Evolutionary conservation across 2,329 filamentous ascomycete species (phyloP).

Genomic region (Epichloe coenophiala): DNA sequence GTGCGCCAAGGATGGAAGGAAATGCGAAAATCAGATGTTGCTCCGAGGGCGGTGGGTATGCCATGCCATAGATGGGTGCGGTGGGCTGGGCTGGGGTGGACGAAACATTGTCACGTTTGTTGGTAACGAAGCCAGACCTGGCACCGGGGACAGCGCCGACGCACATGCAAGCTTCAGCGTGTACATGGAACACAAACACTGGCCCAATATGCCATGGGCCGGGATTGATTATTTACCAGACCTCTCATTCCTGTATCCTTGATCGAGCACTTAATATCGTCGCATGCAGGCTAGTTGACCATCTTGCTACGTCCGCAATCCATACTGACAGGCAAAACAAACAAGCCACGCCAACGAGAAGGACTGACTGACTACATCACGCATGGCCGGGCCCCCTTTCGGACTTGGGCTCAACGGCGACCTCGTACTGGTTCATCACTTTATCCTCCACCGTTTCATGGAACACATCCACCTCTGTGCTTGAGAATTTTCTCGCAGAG

Average conservation of each 20-base stretch:
- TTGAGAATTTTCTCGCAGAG: slow-evolving; percentile 58
- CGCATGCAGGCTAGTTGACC: neutral
- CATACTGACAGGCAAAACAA: neutral
- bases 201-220: too few species aligned
- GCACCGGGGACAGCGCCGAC: too few species aligned
- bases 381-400: slow-evolving; percentile 3
- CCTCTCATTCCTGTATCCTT: too few species aligned
- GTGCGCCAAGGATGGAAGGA: neutral
- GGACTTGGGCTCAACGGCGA: slow-evolving; percentile 15
- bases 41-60: neutral
- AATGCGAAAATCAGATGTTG: neutral
- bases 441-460: slow-evolving; percentile 34
- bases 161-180: too few species aligned
- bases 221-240: too few species aligned
- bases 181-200: too few species aligned
- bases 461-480: slow-evolving; percentile 43
- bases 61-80: too few species aligned
- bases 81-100: neutral
- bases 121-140: too few species aligned
- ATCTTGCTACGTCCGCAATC: neutral
- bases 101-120: too few species aligned
- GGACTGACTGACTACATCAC: neutral
- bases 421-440: slow-evolving; percentile 35
- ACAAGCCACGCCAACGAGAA: neutral
- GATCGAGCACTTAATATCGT: too few species aligned